Base-by-base conservation (phyloP, 805 yeast genomes). In the Saccharomyces mikatae region DNA sequence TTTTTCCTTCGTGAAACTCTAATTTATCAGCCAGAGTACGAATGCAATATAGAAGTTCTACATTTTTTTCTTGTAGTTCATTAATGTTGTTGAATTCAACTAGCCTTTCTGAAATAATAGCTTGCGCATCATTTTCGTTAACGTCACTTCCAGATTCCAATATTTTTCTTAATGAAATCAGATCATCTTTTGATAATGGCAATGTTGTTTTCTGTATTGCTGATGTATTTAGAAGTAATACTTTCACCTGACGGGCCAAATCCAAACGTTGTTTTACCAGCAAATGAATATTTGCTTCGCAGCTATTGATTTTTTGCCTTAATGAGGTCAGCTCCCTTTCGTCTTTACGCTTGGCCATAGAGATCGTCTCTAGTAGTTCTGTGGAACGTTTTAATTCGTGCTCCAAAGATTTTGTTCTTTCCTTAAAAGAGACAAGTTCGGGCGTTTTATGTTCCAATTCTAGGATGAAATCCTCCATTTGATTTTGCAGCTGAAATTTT, bases 371-470 rank as follows among this genome's bases (percentile, higher is more conserved):
- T 21, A 87, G 55, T 63, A 82, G 61, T 52, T 77, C 74, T 58
- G 83, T 70, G 64, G 89, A 59, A 61, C 83, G 78, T 51, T 76
- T 63, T 65, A 85, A 63, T 63, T 81, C 83, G 56, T 76, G 66
- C 74, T 87, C 82, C 61, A 86, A 62, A 51, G 76, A 67, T 58
- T 74, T 66, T 60, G 89, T 76, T 69, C 80, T 80, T 53, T 79
- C 81, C 70, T 76, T 83, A 61, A 83, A 86, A 52, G 83, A 84
- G 71, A 74, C 80, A 49, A 92, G 78, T 2, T 84, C 73, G 0
- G 98, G 97, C 53, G 88, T 83, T 62, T 87, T 84, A 30, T 80
- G 76, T 62, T 89, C 95, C 57, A 91, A 74, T 67, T 90, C 97
- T 21, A 76, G 75, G 31, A 90, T 81, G 59, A 92, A 83, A 0